Evolutionary conservation across 305 asterid genomes (phyloP).

Genomic region (Rubia peregrina): DNA sequence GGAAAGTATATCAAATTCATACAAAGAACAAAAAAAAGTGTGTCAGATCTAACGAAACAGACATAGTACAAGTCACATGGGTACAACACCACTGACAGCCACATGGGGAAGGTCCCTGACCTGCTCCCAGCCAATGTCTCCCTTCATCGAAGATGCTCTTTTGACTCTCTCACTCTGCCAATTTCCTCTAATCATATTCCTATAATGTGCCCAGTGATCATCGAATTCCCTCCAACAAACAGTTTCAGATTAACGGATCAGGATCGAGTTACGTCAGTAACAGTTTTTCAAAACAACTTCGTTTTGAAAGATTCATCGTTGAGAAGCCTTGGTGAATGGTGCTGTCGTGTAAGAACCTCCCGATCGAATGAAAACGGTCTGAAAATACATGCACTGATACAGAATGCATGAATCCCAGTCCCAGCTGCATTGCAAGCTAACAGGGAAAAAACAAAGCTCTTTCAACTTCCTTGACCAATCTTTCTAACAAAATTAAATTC

Average conservation of each 20-base stretch:
- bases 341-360: not conserved
- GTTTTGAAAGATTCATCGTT: too few relatives aligned
- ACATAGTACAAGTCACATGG: constrained; percentile 10
- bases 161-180: not conserved
- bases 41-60: too few relatives aligned
- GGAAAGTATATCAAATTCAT: too few relatives aligned
- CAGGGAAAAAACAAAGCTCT: not conserved
- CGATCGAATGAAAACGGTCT: not conserved
- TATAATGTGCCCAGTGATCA: not conserved
- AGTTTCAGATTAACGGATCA: too few relatives aligned
- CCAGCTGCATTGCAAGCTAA: not conserved
- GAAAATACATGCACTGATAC: not conserved
- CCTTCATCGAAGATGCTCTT: constrained; percentile 10
- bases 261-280: too few relatives aligned
- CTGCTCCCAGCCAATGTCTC: not conserved
- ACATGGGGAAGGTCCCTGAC: constrained; percentile 17
- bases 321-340: too few relatives aligned
- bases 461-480: not conserved
- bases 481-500: not conserved
- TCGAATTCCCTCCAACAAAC: too few relatives aligned
- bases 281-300: too few relatives aligned
- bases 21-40: too few relatives aligned
- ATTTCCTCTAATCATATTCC: not conserved
- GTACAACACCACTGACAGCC: constrained; percentile 9
- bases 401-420: not conserved